Percentiles rank a stretch among this genome's conserved stretches.
phyloP scores from a whole-genome alignment of 2,329 filamentous ascomycete species.

The Talaromyces sp. region DNA sequence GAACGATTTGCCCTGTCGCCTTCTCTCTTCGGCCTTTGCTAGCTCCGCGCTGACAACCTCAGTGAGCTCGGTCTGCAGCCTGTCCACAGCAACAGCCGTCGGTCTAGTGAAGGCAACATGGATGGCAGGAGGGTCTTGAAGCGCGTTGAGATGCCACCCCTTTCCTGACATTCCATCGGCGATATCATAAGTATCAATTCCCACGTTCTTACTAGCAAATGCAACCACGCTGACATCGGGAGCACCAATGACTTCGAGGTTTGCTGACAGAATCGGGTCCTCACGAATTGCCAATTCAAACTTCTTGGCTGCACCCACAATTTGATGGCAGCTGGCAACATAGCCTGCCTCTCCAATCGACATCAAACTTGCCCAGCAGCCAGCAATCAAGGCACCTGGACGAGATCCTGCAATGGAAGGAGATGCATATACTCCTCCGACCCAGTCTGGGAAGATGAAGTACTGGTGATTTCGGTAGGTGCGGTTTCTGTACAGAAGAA shows the following conservation, averaged over 20 bases:
- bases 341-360: conserved; percentile 82
- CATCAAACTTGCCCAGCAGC: conserved; percentile 93
- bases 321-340: conserved; percentile 76
- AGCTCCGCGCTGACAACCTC: conserved; percentile 61
- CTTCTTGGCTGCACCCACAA: conserved; percentile 80
- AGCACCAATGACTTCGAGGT: conserved; percentile 75
- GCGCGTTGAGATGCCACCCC: conserved; percentile 93
- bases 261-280: conserved; percentile 61
- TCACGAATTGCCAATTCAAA: conserved; percentile 69
- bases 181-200: conserved; percentile 90
- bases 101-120: conserved; percentile 92
- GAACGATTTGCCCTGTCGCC: conserved; percentile 53
- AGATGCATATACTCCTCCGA: conserved; percentile 90
- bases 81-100: conserved; percentile 74
- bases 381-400: conserved; percentile 89
- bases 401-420: conserved; percentile 87
- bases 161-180: conserved; percentile 78
- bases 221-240: conserved; percentile 88
- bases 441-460: conserved; percentile 93
- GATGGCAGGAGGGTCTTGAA: conserved; percentile 86
- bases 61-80: conserved; percentile 65
- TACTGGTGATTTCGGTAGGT: conserved; percentile 84
- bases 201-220: conserved; percentile 64
- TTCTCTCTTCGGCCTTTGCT: conserved; percentile 71
- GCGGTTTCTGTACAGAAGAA: conserved; percentile 79